phyloP scores from a whole-genome alignment of 805 yeast genomes.

The Dipodascopsis uninucleata region DNA sequence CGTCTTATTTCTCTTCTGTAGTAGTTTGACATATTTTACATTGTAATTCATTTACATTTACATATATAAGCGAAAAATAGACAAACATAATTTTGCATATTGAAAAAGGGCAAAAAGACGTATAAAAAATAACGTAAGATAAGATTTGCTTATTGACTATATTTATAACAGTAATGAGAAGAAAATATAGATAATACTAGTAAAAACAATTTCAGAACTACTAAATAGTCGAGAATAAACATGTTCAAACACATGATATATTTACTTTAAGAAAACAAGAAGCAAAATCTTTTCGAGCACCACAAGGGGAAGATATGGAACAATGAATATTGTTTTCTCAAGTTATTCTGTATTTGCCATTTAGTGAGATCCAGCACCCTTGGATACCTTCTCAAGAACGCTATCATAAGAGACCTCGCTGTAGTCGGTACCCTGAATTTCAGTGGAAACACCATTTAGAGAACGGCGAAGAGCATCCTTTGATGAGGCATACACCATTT shows the following conservation, averaged over 20 bases:
- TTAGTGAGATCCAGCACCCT: conserved; percentile 67
- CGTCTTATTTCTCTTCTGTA: background rate
- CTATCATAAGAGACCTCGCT: conserved; percentile 94
- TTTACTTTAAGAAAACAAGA: background rate
- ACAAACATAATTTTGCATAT: background rate
- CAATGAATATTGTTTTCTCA: background rate
- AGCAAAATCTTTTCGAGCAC: background rate
- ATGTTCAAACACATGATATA: background rate
- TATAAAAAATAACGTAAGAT: background rate
- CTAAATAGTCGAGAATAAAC: no score
- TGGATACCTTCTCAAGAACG: conserved; percentile 83
- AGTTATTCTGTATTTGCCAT: background rate
- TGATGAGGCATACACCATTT: conserved; percentile 98
- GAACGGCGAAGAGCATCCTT: conserved; percentile 98
- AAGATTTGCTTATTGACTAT: background rate
- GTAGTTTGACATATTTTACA: no score
- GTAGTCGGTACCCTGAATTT: conserved; percentile 96
- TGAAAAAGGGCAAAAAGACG: background rate
- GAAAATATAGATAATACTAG: no score
- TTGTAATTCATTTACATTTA: background rate
- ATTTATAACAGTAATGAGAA: background rate
- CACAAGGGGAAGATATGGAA: no score
- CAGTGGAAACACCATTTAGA: conserved; percentile 88
- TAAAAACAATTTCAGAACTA: no score
- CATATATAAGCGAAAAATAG: background rate